Conservation (phyloP, 2,329 filamentous ascomycete genomes). For the Alternaria gansuensis region DNA sequence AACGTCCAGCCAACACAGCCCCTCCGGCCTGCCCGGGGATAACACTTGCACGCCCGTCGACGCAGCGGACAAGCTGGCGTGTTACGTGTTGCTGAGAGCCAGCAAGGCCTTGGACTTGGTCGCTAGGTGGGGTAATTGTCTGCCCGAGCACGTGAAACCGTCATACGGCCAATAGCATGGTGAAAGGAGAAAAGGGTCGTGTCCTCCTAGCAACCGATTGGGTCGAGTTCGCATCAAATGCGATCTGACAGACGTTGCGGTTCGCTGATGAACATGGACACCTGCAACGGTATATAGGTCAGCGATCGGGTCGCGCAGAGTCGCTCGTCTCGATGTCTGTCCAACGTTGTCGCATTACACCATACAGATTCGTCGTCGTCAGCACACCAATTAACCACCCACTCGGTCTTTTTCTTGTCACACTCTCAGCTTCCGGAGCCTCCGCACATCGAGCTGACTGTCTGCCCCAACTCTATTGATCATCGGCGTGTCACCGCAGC, state of each 20-base stretch:
- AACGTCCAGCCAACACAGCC: slow-evolving; percentile 10
- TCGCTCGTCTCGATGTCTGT: slow-evolving; percentile 2
- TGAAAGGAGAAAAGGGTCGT: background rate
- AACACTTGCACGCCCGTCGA: background rate
- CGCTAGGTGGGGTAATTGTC: slow-evolving; percentile 16
- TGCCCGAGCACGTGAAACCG: slow-evolving; percentile 15
- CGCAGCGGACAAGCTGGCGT: slow-evolving; percentile 4
- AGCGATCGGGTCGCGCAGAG: background rate
- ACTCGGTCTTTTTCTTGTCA: slow-evolving; percentile 12
- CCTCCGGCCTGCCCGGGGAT: slow-evolving; percentile 4
- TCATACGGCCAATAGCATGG: slow-evolving; percentile 10
- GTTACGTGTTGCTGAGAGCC: slow-evolving; percentile 21
- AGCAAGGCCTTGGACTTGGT: slow-evolving; percentile 11
- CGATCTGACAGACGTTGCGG: slow-evolving; percentile 15
- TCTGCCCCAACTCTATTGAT: slow-evolving; percentile 1
- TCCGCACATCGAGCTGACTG: slow-evolving; percentile 11
- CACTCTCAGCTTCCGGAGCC: slow-evolving; percentile 16
- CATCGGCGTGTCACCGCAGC: background rate
- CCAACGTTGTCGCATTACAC: slow-evolving; percentile 14
- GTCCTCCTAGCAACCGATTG: slow-evolving; percentile 14
- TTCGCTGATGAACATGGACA: slow-evolving; percentile 3
- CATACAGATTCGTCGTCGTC: slow-evolving; percentile 12
- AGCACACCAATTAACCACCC: slow-evolving; percentile 15
- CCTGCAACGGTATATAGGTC: slow-evolving; percentile 13
- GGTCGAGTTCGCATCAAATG: slow-evolving; percentile 9